A percentile compares a stretch with the other conserved stretches of the same genome.
phyloP scores from a whole-genome alignment of 306 rosid species.

The Luffa acutangula region DNA sequence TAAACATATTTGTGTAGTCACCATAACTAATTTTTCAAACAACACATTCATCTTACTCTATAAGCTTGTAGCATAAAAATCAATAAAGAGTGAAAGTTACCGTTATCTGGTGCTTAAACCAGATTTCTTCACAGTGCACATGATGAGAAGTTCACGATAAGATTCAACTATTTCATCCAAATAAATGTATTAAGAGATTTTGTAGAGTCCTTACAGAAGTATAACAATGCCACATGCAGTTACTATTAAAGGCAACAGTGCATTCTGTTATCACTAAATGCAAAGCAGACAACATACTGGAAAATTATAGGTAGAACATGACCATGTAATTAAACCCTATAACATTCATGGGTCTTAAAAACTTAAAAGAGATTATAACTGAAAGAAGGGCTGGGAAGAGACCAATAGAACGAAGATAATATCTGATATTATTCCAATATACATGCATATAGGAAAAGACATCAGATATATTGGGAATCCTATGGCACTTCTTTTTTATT shows the following conservation, averaged over 20 bases:
- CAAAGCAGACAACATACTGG: not conserved
- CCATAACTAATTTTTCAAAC: not conserved
- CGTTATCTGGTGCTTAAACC: not conserved
- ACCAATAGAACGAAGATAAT: not conserved
- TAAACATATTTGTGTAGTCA: not conserved
- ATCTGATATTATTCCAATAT: not conserved
- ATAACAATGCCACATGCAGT: not conserved
- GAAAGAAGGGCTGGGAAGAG: not conserved
- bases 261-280: not conserved
- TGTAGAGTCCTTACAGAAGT: not conserved
- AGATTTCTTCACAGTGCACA: not conserved
- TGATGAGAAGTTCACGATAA: not conserved
- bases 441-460: not conserved
- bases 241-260: not conserved
- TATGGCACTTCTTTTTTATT: not conserved
- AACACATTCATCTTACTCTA: not conserved
- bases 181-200: not conserved
- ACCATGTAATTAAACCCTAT: not conserved
- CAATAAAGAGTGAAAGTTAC: not conserved
- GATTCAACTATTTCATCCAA: not conserved
- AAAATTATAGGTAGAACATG: not conserved
- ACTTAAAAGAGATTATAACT: not conserved
- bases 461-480: not conserved
- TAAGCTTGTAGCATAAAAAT: not conserved
- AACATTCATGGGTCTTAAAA: not conserved